Base-by-base conservation (phyloP, 1,284 basidiomycete genomes). In the Acaromyces ingoldii region DNA sequence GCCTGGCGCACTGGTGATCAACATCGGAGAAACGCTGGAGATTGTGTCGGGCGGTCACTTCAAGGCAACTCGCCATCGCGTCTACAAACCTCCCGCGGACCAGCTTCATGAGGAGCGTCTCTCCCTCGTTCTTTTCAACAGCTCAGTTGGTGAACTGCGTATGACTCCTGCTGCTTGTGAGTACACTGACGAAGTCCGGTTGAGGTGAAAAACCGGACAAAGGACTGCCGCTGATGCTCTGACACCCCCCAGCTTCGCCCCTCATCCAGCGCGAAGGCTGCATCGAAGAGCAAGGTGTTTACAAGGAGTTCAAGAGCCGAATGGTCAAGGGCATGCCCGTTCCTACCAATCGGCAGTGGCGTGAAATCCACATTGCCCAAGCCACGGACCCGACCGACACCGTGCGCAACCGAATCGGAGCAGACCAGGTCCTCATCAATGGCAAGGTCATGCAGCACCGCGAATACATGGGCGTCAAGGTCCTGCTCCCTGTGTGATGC, bases 101-200 rank as follows among this genome's bases (percentile, higher is more conserved):
- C 39, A 41, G 39, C 39, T 41, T 15, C 39, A 21, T 15, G 11
- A 41, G 39, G 39, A 41, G 39, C 9, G 39, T 9, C 39, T 41
- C 39, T 41, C 39, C 11, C 39, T 41, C 11, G 39, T 41, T 15
- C 39, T 41, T 17, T 41, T 41, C 39, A 41, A 41, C 19, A 41
- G 39, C 39, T 41, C 39, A 15, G 39, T 41, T 10, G 39, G 39
- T 17, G 39, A 41, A 10, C 17, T 41, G 39, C 39, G 39, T 10
- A 72, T 75, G 72, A 66, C 19, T 5, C 7, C 24, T 9, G 7
- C 39, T 41, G 19, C 31, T 9, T 9, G 31, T 33, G 31, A 33
- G 31, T 33, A 10, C n/a, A 10, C 10, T 10, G 31, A 9, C n/a
- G 10, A 33, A 9, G 9, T n/a, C n/a, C 31, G 9, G 10, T 33